These are phyloP conservation scores for Medicago ruthenica DNA, from an alignment of 306 rosid genomes.

Conservation along the genomic window DNA sequence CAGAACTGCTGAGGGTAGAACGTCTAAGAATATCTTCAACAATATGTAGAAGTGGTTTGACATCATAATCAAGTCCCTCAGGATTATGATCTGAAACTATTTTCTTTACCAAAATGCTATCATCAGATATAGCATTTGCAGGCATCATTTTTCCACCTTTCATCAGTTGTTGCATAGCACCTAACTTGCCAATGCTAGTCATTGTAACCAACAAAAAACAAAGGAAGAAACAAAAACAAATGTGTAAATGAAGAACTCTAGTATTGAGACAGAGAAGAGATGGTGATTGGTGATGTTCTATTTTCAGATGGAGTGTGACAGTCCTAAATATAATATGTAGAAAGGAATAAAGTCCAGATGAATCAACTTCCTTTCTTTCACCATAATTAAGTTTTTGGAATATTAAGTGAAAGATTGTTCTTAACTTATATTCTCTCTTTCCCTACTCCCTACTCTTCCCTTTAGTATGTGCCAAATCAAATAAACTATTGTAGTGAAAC, in stretches of 20 bases:
- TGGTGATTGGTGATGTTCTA: slow-evolving; percentile 15
- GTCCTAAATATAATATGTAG: slow-evolving; percentile 42
- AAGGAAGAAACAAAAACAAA: no score
- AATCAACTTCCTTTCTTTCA: slow-evolving; percentile 66
- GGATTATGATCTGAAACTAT: slow-evolving; percentile 56
- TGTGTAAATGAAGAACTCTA: not conserved
- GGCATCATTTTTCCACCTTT: slow-evolving; percentile 47
- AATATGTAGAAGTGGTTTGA: slow-evolving; percentile 56
- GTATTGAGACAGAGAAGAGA: slow-evolving; percentile 13
- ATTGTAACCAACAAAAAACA: slow-evolving; percentile 25
- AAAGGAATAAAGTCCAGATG: slow-evolving; percentile 54
- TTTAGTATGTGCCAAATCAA: not conserved
- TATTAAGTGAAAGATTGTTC: slow-evolving; percentile 37
- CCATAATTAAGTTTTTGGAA: slow-evolving; percentile 38
- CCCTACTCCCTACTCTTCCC: not conserved
- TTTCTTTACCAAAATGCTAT: slow-evolving; percentile 53
- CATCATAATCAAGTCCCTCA: slow-evolving; percentile 53
- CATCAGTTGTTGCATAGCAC: slow-evolving; percentile 51
- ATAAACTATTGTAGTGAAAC: not conserved
- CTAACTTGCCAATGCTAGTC: slow-evolving; percentile 46
- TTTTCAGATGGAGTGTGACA: slow-evolving; percentile 25
- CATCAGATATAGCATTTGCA: slow-evolving; percentile 48
- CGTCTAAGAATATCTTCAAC: slow-evolving; percentile 63
- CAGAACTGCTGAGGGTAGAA: slow-evolving; percentile 41
- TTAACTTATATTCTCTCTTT: slow-evolving; percentile 29